A percentile compares a stretch with the other conserved stretches of the same genome.
These are phyloP conservation scores for Falciphora oryzae DNA, from an alignment of 2,329 filamentous ascomycete genomes.

Conservation along the genomic window DNA sequence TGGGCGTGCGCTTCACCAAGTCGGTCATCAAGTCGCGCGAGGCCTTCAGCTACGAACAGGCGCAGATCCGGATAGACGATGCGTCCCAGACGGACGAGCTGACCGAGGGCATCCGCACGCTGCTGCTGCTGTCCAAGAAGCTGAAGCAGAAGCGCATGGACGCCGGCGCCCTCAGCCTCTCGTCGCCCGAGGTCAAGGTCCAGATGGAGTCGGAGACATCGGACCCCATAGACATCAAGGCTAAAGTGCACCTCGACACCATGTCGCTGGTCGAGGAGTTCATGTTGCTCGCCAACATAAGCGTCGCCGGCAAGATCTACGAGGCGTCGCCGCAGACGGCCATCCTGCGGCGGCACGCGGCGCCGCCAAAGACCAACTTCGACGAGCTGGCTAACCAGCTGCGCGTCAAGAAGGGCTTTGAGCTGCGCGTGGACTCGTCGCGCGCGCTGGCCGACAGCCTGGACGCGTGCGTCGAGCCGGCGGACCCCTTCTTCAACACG, in stretches of 20 bases:
- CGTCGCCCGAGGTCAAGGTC: constrained; percentile 95
- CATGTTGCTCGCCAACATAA: constrained; percentile 97
- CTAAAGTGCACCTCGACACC: constrained; percentile 87
- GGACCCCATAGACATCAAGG: constrained; percentile 93
- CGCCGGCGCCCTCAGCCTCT: constrained; percentile 88
- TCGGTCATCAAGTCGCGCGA: constrained; percentile 96
- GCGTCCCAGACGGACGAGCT: constrained; percentile 80
- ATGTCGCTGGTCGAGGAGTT: constrained; percentile 99
- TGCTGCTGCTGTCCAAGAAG: constrained; percentile 86
- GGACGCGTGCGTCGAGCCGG: constrained; percentile 71
- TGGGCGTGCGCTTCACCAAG: constrained; percentile 86
- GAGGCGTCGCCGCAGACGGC: constrained; percentile 92
- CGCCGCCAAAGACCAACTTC: constrained; percentile 93
- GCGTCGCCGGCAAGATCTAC: constrained; percentile 85
- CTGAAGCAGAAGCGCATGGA: constrained; percentile 94
- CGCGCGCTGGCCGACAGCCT: constrained; percentile 91
- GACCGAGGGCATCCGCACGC: constrained; percentile 79
- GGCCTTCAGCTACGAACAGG: constrained; percentile 96
- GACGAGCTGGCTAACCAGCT: constrained; percentile 90
- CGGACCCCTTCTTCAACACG: constrained; percentile 96
- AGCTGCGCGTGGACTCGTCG: constrained; percentile 78
- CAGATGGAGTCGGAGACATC: constrained; percentile 94
- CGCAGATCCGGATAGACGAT: constrained; percentile 91
- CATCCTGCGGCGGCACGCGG: constrained; percentile 83
- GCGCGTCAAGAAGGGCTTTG: constrained; percentile 75